A percentile compares a stretch with the other conserved stretches of the same genome.
These are phyloP conservation scores for Apiotrichum montevideense DNA, from an alignment of 1,284 basidiomycete species.

Conservation along the genomic window DNA sequence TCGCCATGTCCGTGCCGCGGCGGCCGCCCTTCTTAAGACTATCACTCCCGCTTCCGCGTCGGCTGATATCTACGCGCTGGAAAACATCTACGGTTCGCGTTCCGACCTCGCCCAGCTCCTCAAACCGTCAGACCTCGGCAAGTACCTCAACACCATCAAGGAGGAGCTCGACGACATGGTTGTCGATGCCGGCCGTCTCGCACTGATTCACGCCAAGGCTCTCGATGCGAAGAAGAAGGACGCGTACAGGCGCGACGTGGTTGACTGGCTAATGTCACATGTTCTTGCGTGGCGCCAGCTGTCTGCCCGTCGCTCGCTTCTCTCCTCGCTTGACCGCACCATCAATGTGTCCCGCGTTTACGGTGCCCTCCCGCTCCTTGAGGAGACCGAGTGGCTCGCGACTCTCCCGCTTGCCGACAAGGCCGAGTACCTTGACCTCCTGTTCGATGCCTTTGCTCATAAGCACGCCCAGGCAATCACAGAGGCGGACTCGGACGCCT, in stretches of 20 bases:
- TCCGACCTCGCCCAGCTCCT: slow-evolving; percentile 71
- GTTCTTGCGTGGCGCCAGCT: slow-evolving; percentile 57
- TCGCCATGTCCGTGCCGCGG: slow-evolving; percentile 56
- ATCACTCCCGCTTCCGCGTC: slow-evolving; percentile 35
- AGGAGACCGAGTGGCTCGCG: slow-evolving; percentile 25
- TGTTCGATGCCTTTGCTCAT: slow-evolving; percentile 17
- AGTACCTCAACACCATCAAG: slow-evolving; percentile 59
- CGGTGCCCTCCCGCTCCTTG: slow-evolving; percentile 59
- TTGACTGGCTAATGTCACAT: slow-evolving; percentile 81
- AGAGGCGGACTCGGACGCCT: slow-evolving; percentile 20
- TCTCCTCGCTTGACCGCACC: slow-evolving; percentile 59
- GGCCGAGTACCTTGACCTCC: slow-evolving; percentile 24
- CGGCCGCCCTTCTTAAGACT: slow-evolving; percentile 55
- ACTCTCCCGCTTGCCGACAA: slow-evolving; percentile 8
- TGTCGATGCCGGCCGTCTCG: slow-evolving; percentile 63
- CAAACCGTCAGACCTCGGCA: slow-evolving; percentile 62
- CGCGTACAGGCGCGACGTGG: slow-evolving; percentile 66
- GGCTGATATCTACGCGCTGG: slow-evolving; percentile 67
- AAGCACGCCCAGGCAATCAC: slow-evolving; percentile 20
- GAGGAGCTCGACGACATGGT: slow-evolving; percentile 59
- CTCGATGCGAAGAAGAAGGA: slow-evolving; percentile 43
- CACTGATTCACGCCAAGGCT: slow-evolving; percentile 53
- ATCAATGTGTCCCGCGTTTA: slow-evolving; percentile 58
- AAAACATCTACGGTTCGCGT: slow-evolving; percentile 67
- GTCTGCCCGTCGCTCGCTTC: slow-evolving; percentile 54